Base-by-base conservation (phyloP, 345 rosid genomes). In the Limnanthes douglasii region DNA sequence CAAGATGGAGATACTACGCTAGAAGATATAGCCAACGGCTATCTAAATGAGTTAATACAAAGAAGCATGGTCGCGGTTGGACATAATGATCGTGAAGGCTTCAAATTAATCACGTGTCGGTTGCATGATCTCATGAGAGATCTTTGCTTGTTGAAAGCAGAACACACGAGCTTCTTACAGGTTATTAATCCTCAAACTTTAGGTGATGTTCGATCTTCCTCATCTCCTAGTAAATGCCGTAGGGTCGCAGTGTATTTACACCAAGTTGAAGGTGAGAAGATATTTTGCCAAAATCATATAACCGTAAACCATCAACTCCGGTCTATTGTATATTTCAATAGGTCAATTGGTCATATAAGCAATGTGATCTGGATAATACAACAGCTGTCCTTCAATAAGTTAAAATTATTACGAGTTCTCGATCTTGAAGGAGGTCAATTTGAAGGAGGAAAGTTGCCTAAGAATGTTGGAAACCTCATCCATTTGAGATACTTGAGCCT, bases 61-160 rank as follows among this genome's bases (percentile, higher is more conserved):
- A 59, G 72, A 46, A 49, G 60, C 21, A 52, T 72, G 66, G 58
- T 68, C 39, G 31, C 56, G 43, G 75, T 59, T 12, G 65, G 22
- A 2, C 21, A 41, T 19, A 40, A 49, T 25, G 37, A 46, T 43
- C 34, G 31, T 51, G 59, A 43, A 18, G 34, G 29, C 25, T 51
- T 34, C 6, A 50, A 40, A 27, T 43, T 51, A 12, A 28, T 31
- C 32, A 58, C 63, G 7, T 40, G 45, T 4, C 58, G 40, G 11
- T 17, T 51, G 49, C 50, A 53, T 53, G 60, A 59, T 15, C 51
- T 60, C 7, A 60, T 53, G 60, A 33, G 61, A 14, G 66, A 54
- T 31, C 41, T 49, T 0, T 49, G 49, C 38, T 30, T 60, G 39
- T 45, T 31, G 24, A 46, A 39, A 21, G 57, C 66, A 11, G 39